Evolutionary conservation across 2,329 filamentous ascomycete species (phyloP).

Genomic region (Massarina eburnea): DNA sequence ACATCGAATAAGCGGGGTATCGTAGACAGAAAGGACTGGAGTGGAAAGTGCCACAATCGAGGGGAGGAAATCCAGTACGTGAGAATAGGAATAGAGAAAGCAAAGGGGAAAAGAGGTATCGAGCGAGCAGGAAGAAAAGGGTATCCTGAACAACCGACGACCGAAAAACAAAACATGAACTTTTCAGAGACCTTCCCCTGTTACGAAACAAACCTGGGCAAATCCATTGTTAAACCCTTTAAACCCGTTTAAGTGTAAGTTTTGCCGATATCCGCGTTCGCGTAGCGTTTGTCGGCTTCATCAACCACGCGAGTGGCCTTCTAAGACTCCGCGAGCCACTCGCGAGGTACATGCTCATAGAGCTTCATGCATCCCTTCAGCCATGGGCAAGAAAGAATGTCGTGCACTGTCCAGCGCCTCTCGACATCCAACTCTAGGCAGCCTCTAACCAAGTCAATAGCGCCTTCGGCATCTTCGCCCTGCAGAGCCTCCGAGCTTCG

Average conservation of each 20-base stretch:
- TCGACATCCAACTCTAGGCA: constrained; percentile 61
- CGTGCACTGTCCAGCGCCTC: constrained; percentile 58
- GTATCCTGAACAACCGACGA: constrained; percentile 22
- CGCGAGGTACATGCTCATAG: constrained; percentile 30
- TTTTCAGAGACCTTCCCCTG: no score
- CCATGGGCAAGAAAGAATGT: constrained; percentile 59
- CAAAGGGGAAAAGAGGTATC: constrained; percentile 1
- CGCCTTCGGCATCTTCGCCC: constrained; percentile 44
- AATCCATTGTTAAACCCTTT: no score
- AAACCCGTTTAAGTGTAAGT: no score
- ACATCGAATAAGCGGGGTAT: constrained; percentile 13
- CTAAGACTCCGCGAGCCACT: constrained; percentile 31
- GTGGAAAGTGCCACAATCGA: not conserved
- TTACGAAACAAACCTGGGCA: constrained; percentile 4
- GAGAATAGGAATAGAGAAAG: no score
- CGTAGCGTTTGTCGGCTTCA: not conserved
- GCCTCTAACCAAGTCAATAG: constrained; percentile 59
- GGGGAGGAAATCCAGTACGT: not conserved
- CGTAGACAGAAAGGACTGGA: constrained; percentile 8
- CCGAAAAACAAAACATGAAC: constrained; percentile 6
- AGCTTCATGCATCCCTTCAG: constrained; percentile 43
- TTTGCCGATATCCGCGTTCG: no score
- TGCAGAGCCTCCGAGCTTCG: constrained; percentile 46
- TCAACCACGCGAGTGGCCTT: not conserved
- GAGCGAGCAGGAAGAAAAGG: constrained; percentile 15